These are phyloP conservation scores for Jatropha multifida DNA, from an alignment of 441 rosid genomes.

Conservation along the genomic window DNA sequence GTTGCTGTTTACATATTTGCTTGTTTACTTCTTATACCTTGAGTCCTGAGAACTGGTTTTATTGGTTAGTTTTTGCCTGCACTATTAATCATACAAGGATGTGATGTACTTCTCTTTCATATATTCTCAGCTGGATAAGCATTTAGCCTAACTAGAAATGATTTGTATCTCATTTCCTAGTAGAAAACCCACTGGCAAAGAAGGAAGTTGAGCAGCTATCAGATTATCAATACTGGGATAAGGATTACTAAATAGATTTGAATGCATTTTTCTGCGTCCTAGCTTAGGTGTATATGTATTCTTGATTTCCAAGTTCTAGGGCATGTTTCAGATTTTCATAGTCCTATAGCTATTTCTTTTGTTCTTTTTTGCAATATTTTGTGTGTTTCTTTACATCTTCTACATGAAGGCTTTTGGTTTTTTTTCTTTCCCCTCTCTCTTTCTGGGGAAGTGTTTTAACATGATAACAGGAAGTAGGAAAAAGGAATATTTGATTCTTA, in stretches of 20 bases:
- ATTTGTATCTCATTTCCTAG: background rate
- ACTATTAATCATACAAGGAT: background rate
- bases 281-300: background rate
- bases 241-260: background rate
- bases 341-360: background rate
- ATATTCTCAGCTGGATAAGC: background rate
- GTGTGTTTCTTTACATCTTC: background rate
- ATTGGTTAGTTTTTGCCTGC: background rate
- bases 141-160: background rate
- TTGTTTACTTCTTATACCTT: background rate
- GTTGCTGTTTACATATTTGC: background rate
- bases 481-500: background rate
- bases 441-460: background rate
- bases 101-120: background rate
- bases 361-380: background rate
- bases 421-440: background rate
- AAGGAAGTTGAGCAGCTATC: background rate
- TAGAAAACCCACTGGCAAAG: background rate
- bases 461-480: too few relatives aligned
- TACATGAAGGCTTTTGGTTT: background rate
- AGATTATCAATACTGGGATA: background rate
- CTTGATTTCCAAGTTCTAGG: background rate
- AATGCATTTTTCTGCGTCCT: background rate
- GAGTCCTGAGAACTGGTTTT: background rate
- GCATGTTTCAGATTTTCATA: background rate